These are phyloP conservation scores for Saccharomyces pastorianus DNA, from an alignment of 1,139 yeast species.

Conservation along the genomic window DNA sequence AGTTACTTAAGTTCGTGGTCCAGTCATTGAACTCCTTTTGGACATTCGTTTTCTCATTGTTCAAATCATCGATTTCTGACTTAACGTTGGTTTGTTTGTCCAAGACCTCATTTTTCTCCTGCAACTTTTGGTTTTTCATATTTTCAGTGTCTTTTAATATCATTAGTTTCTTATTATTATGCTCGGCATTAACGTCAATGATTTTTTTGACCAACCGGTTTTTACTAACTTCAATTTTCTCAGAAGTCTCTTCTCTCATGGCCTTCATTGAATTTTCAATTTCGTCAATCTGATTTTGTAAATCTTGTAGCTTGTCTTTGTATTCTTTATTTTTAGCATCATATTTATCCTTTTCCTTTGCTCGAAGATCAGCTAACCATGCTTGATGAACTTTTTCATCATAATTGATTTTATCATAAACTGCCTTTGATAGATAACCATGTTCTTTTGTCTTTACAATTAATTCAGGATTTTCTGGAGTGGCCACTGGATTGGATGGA, in stretches of 20 bases:
- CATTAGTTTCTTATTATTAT: slow-evolving; percentile 18
- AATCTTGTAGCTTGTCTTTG: slow-evolving; percentile 14
- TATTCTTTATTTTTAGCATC: slow-evolving; percentile 28
- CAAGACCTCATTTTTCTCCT: slow-evolving; percentile 19
- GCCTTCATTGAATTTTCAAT: slow-evolving; percentile 20
- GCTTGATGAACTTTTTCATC: slow-evolving; percentile 19
- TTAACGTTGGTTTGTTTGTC: slow-evolving; percentile 19
- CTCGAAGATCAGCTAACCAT: slow-evolving; percentile 15
- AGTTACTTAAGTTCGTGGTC: slow-evolving; percentile 17
- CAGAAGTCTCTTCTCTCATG: slow-evolving; percentile 18
- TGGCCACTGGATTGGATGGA: slow-evolving; percentile 19
- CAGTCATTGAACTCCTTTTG: slow-evolving; percentile 19
- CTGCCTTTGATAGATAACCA: slow-evolving; percentile 26
- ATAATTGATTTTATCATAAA: slow-evolving; percentile 25
- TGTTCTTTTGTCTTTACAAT: slow-evolving; percentile 22
- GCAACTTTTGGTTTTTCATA: slow-evolving; percentile 19
- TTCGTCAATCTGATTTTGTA: slow-evolving; percentile 19
- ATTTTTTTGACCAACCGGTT: slow-evolving; percentile 19
- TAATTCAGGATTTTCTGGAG: slow-evolving; percentile 27
- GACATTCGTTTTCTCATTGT: slow-evolving; percentile 15
- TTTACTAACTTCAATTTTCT: slow-evolving; percentile 23
- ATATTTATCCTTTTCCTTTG: slow-evolving; percentile 11
- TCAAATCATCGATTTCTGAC: slow-evolving; percentile 20
- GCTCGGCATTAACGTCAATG: slow-evolving; percentile 20
- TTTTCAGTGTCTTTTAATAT: slow-evolving; percentile 25